Conservation (phyloP, 495 filamentous ascomycete species). For the Talaromyces stipitatus region DNA sequence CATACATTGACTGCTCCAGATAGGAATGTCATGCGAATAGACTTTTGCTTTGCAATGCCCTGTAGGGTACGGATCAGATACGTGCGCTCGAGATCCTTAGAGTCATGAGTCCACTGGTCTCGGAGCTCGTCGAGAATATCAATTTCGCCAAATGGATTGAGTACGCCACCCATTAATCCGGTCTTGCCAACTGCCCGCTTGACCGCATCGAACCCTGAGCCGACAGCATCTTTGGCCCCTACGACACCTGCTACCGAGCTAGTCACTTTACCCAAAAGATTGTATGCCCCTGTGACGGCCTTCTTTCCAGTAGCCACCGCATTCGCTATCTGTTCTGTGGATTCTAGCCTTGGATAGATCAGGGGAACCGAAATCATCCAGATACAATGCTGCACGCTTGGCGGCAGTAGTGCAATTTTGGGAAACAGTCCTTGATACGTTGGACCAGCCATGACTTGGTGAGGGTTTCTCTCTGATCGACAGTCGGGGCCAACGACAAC, state of each 20-base stretch:
- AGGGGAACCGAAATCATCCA: constrained; percentile 90
- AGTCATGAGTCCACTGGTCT: constrained; percentile 97
- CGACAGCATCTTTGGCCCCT: constrained; percentile 84
- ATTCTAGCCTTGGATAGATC: constrained; percentile 85
- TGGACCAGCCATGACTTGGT: constrained; percentile 89
- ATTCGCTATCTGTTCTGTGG: constrained; percentile 79
- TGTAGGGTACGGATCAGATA: constrained; percentile 95
- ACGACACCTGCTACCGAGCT: constrained; percentile 91
- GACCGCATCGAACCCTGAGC: constrained; percentile 83
- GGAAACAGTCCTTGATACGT: constrained; percentile 97
- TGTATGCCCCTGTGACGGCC: constrained; percentile 90
- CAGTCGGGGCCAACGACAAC: constrained; percentile 86
- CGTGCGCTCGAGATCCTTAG: constrained; percentile 93
- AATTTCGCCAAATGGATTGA: constrained; percentile 96
- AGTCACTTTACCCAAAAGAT: constrained; percentile 86
- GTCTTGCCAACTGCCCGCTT: constrained; percentile 94
- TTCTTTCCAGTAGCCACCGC: constrained; percentile 94
- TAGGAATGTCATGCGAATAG: constrained; percentile 91
- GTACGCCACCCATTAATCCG: constrained; percentile 86
- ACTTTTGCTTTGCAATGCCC: constrained; percentile 87
- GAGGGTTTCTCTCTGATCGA: constrained; percentile 81
- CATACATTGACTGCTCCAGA: constrained; percentile 87
- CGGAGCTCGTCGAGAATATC: constrained; percentile 89
- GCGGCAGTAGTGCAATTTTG: constrained; percentile 85
- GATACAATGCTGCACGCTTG: constrained; percentile 89